Percentiles rank a stretch among this genome's conserved stretches.
These are phyloP conservation scores for Aspergillus latus DNA, from an alignment of 2,329 filamentous ascomycete genomes.

Conservation along the genomic window DNA sequence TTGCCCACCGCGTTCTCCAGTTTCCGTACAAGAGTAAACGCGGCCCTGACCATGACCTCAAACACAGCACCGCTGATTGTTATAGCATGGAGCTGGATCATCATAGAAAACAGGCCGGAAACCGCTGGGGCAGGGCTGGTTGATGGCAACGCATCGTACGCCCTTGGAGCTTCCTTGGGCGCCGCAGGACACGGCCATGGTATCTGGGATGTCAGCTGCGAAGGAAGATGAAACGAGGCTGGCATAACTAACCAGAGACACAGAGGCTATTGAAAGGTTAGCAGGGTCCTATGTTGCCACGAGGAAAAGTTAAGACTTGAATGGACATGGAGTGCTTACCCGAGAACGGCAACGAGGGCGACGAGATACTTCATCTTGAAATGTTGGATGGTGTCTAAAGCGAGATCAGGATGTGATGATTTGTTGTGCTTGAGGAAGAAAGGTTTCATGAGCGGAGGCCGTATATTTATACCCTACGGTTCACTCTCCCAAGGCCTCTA, in stretches of 20 bases:
- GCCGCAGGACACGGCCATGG: background rate
- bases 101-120: slow-evolving; percentile 3
- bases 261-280: background rate
- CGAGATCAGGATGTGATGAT: background rate
- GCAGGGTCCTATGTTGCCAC: background rate
- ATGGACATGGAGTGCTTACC: background rate
- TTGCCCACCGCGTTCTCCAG: too few relatives aligned
- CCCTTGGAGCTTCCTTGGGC: background rate
- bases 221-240: background rate
- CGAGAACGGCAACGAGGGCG: background rate
- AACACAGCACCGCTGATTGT: background rate
- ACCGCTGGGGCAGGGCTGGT: background rate
- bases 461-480: background rate
- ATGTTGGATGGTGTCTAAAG: background rate
- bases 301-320: too few relatives aligned
- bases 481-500: too few relatives aligned
- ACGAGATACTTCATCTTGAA: slow-evolving; percentile 1
- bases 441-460: background rate
- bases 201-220: background rate
- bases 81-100: background rate
- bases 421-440: background rate
- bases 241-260: background rate
- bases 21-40: too few relatives aligned
- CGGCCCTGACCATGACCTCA: background rate
- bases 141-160: background rate